Base-by-base conservation (phyloP, 1,284 basidiomycete genomes). In the Sanghuangporus weigelae region DNA sequence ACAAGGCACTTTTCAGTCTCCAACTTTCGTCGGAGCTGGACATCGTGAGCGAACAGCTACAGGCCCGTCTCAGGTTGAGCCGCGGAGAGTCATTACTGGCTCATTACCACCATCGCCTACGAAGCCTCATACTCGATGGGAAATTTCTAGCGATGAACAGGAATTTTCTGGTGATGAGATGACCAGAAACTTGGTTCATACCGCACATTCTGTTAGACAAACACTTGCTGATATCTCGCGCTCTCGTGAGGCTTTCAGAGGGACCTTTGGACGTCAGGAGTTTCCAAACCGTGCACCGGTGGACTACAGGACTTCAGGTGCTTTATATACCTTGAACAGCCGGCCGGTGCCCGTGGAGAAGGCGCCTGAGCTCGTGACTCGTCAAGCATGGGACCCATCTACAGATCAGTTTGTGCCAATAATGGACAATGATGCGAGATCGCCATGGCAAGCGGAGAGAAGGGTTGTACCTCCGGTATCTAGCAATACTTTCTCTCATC, bases 381-480 rank as follows among this genome's bases (percentile, higher is more conserved):
- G 49, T n/a, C 49, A 44, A 14, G 59, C 44, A 38, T 59, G 51
- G 50, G 40, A 53, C 26, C 49, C 36, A 53, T 63, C 44, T 57
- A 39, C 55, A 10, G 38, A 51, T 21, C 31, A 57, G 40, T 19
- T 39, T 14, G 46, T 51, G 23, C 21, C 38, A 19, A 51, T 40
- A 35, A 12, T 44, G n/a, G 49, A 39, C 11, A 35, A 40, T 19
- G 35, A n/a, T 10, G 7, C 23, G 7, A 42, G 49, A 23, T 8
- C 19, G n/a, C 38, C 59, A 14, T 19, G 31, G 11, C 49, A 39
- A 23, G 44, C 14, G 11, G 46, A 44, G 31, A n/a, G 38, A 40
- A 26, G 56, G 35, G 5, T 11, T 42, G 38, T 14, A n/a, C 53
- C 44, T 11, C 2, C 57, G 3, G 49, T 31, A 19, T 31, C 44